phyloP scores from a whole-genome alignment of 192 early-diverging fungal species.

The Coemansia asiatica region DNA sequence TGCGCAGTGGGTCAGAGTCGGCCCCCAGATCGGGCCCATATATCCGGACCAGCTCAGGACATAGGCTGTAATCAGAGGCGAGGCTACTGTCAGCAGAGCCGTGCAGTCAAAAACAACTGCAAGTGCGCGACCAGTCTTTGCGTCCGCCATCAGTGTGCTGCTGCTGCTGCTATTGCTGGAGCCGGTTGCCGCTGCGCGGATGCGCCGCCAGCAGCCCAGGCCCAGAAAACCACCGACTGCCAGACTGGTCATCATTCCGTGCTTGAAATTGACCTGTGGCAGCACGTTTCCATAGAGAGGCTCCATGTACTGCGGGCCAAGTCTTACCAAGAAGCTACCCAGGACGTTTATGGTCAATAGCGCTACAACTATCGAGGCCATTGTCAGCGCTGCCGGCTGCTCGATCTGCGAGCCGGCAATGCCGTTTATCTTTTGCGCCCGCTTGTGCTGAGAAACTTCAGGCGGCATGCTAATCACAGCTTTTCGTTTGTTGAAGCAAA shows the following conservation, averaged over 20 bases:
- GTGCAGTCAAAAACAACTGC: conserved; percentile 53
- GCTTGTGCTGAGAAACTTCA: too few species aligned
- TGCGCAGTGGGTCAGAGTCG: conserved; percentile 58
- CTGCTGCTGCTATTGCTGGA: too few species aligned
- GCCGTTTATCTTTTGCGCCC: too few species aligned
- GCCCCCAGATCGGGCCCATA: conserved; percentile 62
- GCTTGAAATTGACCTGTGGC: conserved; percentile 51
- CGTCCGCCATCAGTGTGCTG: conserved; percentile 18
- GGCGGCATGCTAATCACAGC: too few species aligned
- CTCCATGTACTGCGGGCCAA: conserved; percentile 63
- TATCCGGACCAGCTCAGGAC: conserved; percentile 58
- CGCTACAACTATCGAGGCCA: conserved; percentile 18
- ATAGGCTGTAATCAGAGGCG: conserved; percentile 48
- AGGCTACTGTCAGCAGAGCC: conserved; percentile 55
- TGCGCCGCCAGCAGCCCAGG: conserved; percentile 23
- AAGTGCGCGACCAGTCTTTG: conserved; percentile 37
- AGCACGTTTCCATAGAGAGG: conserved; percentile 71
- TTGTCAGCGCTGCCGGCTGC: conserved; percentile 11
- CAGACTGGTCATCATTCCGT: conserved; percentile 37
- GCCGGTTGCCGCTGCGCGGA: conserved; percentile 2
- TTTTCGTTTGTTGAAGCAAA: too few species aligned
- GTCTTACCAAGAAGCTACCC: conserved; percentile 37
- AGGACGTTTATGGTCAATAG: conserved; percentile 29
- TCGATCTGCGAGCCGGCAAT: not conserved
- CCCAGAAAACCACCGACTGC: conserved; percentile 53